Conservation (phyloP, 2,329 filamentous ascomycete genomes). For the Phaeosphaeria sp. region DNA sequence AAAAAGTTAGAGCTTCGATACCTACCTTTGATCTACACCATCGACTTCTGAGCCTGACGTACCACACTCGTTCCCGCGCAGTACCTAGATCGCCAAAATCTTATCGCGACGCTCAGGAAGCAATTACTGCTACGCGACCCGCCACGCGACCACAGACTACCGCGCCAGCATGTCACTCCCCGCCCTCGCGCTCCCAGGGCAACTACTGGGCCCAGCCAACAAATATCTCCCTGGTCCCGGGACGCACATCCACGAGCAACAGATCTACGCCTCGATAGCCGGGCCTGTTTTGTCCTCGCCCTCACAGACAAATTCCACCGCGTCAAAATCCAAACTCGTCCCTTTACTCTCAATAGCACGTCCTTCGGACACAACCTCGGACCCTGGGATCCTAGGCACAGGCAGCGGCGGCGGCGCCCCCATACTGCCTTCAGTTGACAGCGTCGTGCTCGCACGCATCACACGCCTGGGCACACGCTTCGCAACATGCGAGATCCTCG, state of each 20-base stretch:
- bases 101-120: not conserved
- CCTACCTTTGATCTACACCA: too few relatives aligned
- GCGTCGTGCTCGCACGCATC: constrained; percentile 82
- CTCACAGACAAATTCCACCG: constrained; percentile 61
- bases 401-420: constrained; percentile 61
- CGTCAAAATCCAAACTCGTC: constrained; percentile 59
- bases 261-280: constrained; percentile 82
- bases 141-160: not conserved
- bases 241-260: constrained; percentile 78
- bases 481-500: constrained; percentile 84
- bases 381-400: constrained; percentile 27
- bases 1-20: constrained; percentile 25
- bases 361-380: constrained; percentile 17
- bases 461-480: constrained; percentile 85
- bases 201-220: constrained; percentile 72
- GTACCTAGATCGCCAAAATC: not conserved
- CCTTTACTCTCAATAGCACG: constrained; percentile 49
- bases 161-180: constrained; percentile 41
- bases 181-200: constrained; percentile 76
- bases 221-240: constrained; percentile 78
- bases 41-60: not conserved
- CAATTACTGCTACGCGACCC: not conserved
- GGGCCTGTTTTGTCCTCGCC: constrained; percentile 65
- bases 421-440: constrained; percentile 81
- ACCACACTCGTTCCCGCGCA: not conserved